Conservation (phyloP, 139 green algal species). For the Ettlia oleoabundans region DNA sequence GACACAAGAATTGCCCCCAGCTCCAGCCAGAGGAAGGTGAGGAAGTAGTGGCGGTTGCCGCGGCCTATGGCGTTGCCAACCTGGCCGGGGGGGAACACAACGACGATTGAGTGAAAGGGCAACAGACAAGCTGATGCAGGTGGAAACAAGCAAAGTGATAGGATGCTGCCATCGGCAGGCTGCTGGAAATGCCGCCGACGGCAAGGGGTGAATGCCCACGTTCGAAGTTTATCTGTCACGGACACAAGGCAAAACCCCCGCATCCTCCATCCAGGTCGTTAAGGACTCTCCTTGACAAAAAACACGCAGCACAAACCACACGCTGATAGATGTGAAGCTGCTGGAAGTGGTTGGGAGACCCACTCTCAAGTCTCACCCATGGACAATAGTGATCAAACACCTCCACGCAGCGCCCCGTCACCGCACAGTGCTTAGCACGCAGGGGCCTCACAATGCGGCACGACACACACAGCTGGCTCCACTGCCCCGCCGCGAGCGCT, state of each 20-base stretch:
- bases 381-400: constrained; percentile 99
- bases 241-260: too few relatives aligned
- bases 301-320: too few relatives aligned
- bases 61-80: constrained; percentile 90
- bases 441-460: constrained; percentile 93
- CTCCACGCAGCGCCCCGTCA: constrained; percentile 89
- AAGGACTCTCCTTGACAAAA: too few relatives aligned
- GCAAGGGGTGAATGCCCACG: too few relatives aligned
- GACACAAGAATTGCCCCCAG: constrained; percentile 71
- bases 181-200: too few relatives aligned
- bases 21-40: constrained; percentile 90
- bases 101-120: too few relatives aligned
- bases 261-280: too few relatives aligned
- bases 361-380: constrained; percentile 73
- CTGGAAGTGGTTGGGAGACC: too few relatives aligned
- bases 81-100: too few relatives aligned
- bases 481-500: constrained; percentile 86
- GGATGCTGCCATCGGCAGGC: background rate
- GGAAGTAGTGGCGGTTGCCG: constrained; percentile 85
- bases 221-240: too few relatives aligned
- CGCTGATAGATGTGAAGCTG: too few relatives aligned
- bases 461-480: constrained; percentile 89
- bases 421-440: constrained; percentile 91
- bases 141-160: background rate
- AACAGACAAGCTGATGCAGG: background rate